Conservation (phyloP, 371 early-diverging fungal genomes). For the Mortierella sp. region DNA sequence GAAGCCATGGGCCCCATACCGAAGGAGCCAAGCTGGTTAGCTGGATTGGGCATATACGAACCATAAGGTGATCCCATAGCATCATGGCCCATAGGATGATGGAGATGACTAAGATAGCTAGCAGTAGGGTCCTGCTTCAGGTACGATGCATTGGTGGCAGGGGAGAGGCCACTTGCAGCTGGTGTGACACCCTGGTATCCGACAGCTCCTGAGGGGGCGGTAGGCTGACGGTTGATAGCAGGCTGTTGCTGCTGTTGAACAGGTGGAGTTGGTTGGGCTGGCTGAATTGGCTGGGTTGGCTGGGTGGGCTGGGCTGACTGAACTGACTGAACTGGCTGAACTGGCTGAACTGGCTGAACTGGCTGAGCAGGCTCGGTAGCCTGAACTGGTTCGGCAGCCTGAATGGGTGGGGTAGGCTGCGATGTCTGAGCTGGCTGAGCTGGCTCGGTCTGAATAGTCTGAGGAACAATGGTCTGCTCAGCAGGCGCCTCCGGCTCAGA, state of each 20-base stretch:
- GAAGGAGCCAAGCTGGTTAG: conserved; percentile 69
- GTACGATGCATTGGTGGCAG: conserved; percentile 32
- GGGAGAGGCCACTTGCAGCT: conserved; percentile 19
- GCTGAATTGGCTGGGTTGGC: conserved; percentile 19
- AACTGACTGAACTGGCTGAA: conserved; percentile 5
- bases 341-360: conserved; percentile 7
- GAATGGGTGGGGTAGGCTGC: conserved; percentile 5
- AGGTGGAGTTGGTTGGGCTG: conserved; percentile 46
- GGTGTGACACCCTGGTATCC: conserved; percentile 33
- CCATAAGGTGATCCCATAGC: conserved; percentile 67
- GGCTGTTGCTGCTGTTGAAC: conserved; percentile 48
- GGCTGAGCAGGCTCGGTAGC: conserved; percentile 5
- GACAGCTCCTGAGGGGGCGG: conserved; percentile 14
- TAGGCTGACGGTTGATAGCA: conserved; percentile 28
- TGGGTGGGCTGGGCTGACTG: conserved; percentile 20
- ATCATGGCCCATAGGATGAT: conserved; percentile 56
- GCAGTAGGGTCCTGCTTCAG: conserved; percentile 37
- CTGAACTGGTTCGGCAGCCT: conserved; percentile 12
- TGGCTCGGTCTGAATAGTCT: neutral
- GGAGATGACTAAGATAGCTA: conserved; percentile 41
- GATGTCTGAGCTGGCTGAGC: conserved; percentile 5
- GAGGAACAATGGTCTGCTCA: no score
- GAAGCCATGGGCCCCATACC: conserved; percentile 79
- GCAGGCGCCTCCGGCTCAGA: conserved; percentile 18
- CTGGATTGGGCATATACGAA: conserved; percentile 65